phyloP scores from a whole-genome alignment of 352 stramenopile genomes.

The Pythium sp. region DNA sequence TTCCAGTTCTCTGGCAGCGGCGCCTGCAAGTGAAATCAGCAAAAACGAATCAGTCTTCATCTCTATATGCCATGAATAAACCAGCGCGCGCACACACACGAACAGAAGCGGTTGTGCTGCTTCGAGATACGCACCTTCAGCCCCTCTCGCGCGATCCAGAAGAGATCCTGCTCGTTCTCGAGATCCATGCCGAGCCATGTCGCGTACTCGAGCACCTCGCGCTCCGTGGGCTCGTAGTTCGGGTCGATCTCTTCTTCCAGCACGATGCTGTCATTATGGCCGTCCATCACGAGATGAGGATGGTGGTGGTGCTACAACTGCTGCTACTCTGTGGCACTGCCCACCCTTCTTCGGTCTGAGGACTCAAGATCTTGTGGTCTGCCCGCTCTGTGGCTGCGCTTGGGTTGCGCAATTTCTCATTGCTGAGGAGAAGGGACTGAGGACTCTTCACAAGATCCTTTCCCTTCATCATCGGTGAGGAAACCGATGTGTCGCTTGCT shows the following conservation, averaged over 20 bases:
- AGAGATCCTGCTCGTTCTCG: slow-evolving; percentile 87
- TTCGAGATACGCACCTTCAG: slow-evolving; percentile 44
- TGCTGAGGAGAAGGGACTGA: neutral
- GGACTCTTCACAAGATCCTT: neutral
- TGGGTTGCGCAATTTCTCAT: neutral
- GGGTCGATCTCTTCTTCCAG: slow-evolving; percentile 94
- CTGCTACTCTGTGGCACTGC: neutral
- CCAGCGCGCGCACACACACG: neutral
- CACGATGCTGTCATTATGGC: slow-evolving; percentile 79
- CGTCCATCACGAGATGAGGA: slow-evolving; percentile 34
- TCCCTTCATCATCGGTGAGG: neutral
- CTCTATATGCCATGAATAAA: neutral
- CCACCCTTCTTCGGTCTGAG: neutral
- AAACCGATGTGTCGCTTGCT: slow-evolving; percentile 1
- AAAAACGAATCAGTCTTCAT: neutral
- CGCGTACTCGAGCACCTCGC: slow-evolving; percentile 92
- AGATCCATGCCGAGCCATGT: slow-evolving; percentile 96
- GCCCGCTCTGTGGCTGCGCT: neutral
- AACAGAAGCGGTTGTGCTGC: no score
- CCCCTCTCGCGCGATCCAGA: slow-evolving; percentile 94
- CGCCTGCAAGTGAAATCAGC: slow-evolving; percentile 31
- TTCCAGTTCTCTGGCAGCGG: slow-evolving; percentile 95
- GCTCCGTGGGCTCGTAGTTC: slow-evolving; percentile 92
- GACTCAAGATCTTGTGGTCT: neutral
- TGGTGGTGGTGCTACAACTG: no score